phyloP scores from a whole-genome alignment of 2,329 filamentous ascomycete genomes.

The Aspergillus sp. region DNA sequence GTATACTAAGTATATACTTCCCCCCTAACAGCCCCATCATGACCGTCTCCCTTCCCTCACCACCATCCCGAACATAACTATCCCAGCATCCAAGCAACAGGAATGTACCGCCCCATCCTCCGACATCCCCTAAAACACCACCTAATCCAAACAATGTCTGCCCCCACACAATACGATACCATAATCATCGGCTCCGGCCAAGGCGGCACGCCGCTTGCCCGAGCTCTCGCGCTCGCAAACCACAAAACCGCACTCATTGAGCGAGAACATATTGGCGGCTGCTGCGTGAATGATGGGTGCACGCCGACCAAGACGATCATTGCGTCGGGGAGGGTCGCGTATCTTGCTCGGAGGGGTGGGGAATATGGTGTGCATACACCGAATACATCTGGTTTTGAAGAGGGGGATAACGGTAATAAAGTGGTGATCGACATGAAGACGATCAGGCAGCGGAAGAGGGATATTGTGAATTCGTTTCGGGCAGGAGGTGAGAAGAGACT shows the following conservation, averaged over 20 bases:
- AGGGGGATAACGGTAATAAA: neutral
- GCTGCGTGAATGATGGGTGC: slow-evolving; percentile 59
- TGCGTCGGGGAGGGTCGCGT: slow-evolving; percentile 54
- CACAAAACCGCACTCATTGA: slow-evolving; percentile 11
- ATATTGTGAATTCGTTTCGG: slow-evolving; percentile 56
- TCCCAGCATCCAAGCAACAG: no score
- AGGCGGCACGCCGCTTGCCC: slow-evolving; percentile 11
- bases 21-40: neutral
- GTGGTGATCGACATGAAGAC: slow-evolving; percentile 51
- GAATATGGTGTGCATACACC: neutral
- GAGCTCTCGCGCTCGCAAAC: slow-evolving; percentile 1
- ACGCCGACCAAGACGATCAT: slow-evolving; percentile 62
- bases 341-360: slow-evolving; percentile 24
- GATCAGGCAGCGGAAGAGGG: slow-evolving; percentile 55
- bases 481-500: slow-evolving; percentile 47
- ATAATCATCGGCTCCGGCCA: slow-evolving; percentile 14
- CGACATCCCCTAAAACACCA: neutral
- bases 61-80: neutral
- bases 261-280: slow-evolving; percentile 51
- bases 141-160: neutral
- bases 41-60: neutral
- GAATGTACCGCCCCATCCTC: neutral
- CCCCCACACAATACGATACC: slow-evolving; percentile 7
- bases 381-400: no score
- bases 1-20: no score